Evolutionary conservation across 1,284 basidiomycete species (phyloP), one percentile per base, ranked within the genome.

Genomic region (Naganishia sp.): DNA sequence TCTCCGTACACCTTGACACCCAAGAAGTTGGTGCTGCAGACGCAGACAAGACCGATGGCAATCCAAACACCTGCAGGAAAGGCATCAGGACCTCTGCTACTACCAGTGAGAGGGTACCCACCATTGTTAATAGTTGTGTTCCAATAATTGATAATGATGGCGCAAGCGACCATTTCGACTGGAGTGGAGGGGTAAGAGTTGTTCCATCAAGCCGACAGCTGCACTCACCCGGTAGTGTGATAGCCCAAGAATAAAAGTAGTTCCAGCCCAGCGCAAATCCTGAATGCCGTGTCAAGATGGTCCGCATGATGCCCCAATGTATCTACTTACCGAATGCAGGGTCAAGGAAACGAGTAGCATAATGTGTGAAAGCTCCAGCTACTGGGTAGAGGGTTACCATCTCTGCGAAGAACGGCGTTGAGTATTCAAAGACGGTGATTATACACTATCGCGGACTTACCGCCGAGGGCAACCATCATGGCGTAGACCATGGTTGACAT

Each of bases 131-230:
- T 86, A 66, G 87, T 78, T 11, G 72, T 56, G 75, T 90, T 88
- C 91, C 91, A 93, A 80, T 87, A 92, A 1, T 85, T 83, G 68
- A 92, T 80, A 50, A 94, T 78, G 63, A 92, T 85, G 42, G 85
- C 83, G 6, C 89, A 87, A 1, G 90, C 90, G 1, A 86, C 86
- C 64, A 93, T 83, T 78, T 94, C 91, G 39, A 87, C 85, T 9
- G 23, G 28, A 11, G 23, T 10, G 31, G n/a, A 6, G 7, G 36
- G 36, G 36, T 39, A 3, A 39, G 36, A 3, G 10, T 39, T 7
- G 6, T 7, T 39, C 4, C 13, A 13, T 82, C 70, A 78, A 79
- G 54, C 77, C 73, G 48, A 74, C 72, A 75, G 4, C 74, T 73
- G 28, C 73, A 65, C 23, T 18, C 50, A 61, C 59, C 59, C 52